Evolutionary conservation across 768 basidiomycete species (phyloP), one percentile per base, ranked within the genome.

Genomic region (Auriscalpium orientale): DNA sequence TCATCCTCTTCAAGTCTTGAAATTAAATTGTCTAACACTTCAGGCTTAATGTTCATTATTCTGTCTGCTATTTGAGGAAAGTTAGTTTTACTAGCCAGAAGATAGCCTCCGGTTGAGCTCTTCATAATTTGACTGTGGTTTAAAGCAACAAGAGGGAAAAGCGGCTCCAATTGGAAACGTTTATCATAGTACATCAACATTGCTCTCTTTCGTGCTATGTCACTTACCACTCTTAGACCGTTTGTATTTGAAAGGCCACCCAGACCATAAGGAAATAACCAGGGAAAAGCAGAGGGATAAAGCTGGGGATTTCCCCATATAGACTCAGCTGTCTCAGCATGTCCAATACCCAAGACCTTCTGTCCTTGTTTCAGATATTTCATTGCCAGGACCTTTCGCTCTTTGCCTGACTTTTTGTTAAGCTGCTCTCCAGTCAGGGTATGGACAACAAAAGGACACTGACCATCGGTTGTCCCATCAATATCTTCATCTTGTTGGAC

Each of bases 241-340:
- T 34, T 35, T 11, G 44, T 20, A 61, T 65, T 55, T 8, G 69
- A 70, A 12, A 75, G 63, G 0, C 71, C 72, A 9, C 73, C 75
- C 10, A 60, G 20, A 0, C 75, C 72, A 63, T 75, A 76, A 0
- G 73, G 74, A 59, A 72, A 77, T 1, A 75, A 54, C 72, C 74
- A 76, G 0, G 73, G 73, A 62, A 72, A 74, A 70, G 71, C 71
- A 15, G 65, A 59, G 2, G 75, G 71, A 60, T 71, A 75, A 1
- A 72, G 52, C 4, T 62, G 53, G 3, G 68, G 66, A 58, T 76
- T 74, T 16, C 70, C 53, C 36, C 66, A 75, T 16, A 72, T 67
- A 8, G 66, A 67, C 40, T 71, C 61, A 15, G 67, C 62, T 3
- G 58, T 46, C 5, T 43, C 34, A 8, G 57, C 53, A 51, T 70